Base-by-base conservation (phyloP, 176 grass and related monocot species). In the Saccharum spontaneum region DNA sequence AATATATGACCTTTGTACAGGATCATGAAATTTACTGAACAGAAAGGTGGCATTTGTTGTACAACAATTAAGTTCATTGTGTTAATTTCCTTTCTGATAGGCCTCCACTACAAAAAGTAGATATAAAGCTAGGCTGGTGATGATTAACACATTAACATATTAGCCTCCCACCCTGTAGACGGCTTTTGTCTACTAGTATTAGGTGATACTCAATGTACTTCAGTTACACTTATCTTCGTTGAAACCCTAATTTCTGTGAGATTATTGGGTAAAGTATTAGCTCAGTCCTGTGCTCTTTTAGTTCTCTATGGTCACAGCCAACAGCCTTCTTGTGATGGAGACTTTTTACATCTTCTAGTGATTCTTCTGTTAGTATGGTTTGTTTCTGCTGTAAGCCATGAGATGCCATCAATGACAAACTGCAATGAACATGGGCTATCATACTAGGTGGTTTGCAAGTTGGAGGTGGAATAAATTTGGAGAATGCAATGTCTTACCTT, bases 381-480 rank as follows among this genome's bases (percentile, higher is more conserved):
- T 77, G n/a, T 77, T 72, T 84, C 23, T 60, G 5, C 9, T 84
- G 0, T 61, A 71, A 45, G 75, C 10, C 6, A 28, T 28, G 48
- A 78, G 59, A 18, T 48, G 68, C 12, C 20, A 69, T 84, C 45
- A 65, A 17, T 83, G 22, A 83, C 34, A 36, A 76, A 79, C 20
- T 81, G 18, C 61, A 76, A 61, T 85, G 84, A 81, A 39, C 28
- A 17, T 69, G 66, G 59, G 28, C 66, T 87, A 65, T 81, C n/a
- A 70, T 83, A 76, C 49, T 87, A 95, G 97, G 97, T 90, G 91
- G 97, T 67, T 87, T 98, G 89, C 97, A 95, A 90, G 86, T 95
- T 86, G 97, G 97, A 87, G 97, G 93, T 86, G 97, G 93, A 46
- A 95, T 98, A 84, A 95, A 95, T 88, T 87, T 78, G 69, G 89